These are phyloP conservation scores for Trametes versicolor DNA, from an alignment of 1,284 basidiomycete genomes.

Conservation along the genomic window DNA sequence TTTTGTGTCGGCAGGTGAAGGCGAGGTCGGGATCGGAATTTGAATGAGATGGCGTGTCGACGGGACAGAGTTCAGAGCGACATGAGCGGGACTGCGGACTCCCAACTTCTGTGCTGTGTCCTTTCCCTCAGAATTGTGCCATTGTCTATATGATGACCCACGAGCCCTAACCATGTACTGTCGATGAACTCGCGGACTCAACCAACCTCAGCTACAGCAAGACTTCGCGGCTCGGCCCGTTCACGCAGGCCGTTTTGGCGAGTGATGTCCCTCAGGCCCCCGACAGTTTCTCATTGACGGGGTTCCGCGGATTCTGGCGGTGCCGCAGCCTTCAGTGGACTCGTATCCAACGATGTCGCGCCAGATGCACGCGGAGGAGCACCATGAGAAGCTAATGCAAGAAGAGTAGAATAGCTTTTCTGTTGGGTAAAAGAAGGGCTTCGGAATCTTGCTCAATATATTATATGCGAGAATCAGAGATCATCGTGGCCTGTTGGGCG, in stretches of 20 bases:
- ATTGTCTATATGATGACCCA: no score
- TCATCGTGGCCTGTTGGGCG: no score
- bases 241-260: conserved; percentile 5
- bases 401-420: no score
- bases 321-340: conserved; percentile 17
- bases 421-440: conserved; percentile 17
- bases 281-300: conserved; percentile 5
- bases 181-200: no score
- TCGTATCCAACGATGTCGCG: no score
- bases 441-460: conserved; percentile 24
- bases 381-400: conserved; percentile 14
- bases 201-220: no score
- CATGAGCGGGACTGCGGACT: background rate
- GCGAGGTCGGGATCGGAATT: background rate
- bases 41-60: background rate
- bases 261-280: conserved; percentile 17
- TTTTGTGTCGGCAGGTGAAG: background rate
- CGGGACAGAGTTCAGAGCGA: background rate
- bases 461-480: no score
- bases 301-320: background rate
- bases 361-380: no score
- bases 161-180: no score
- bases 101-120: background rate
- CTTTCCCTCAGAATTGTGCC: no score
- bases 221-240: conserved; percentile 40